Evolutionary conservation across 371 early-diverging fungal genomes (phyloP), one percentile per base, ranked within the genome.

Genomic region (Chytridium lagenaria): DNA sequence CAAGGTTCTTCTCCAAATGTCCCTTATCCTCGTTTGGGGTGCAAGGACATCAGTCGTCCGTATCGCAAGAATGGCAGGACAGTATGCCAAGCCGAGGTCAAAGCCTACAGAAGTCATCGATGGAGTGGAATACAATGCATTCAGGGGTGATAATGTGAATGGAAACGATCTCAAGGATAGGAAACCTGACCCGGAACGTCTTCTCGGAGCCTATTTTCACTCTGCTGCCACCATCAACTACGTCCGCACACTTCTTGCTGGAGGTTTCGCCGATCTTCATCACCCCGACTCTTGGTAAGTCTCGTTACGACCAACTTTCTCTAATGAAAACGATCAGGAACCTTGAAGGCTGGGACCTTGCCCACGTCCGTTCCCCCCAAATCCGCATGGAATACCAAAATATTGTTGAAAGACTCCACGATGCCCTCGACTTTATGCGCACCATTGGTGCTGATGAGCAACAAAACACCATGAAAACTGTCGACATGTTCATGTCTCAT

Each of bases 171-270:
- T 94, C 2, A 81, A 76, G 38, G 93, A 95, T 69, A 91, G 98
- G 57, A 87, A 86, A 39, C 95, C 98, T n/a, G 95, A 97, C 77
- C 98, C 98, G 61, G 91, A 95, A 72, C 87, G 98, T 38, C 88
- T 98, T 44, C 80, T 96, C 57, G 88, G 90, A 19, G 96, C 97
- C 23, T 97, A 98, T 84, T 96, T 97, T 80, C 97, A 97, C 83
- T 97, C 97, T 49, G 94, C 96, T n/a, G 94, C 98, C 10, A 98
- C 98, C 0, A 68, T 95, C 70, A 98, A 98, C 84, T 97, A 97
- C 77, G 92, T 97, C 10, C 91, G 98, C 38, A 82, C 94, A 10
- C 86, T 97, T 59, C 80, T 96, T 28, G 83, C 86, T 50, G 86
- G 88, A 59, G 94, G 92, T 0, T 95, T 95, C 81, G 92, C 92